These are phyloP conservation scores for Fusarium nurragi DNA, from an alignment of 2,329 filamentous ascomycete genomes.

Conservation along the genomic window DNA sequence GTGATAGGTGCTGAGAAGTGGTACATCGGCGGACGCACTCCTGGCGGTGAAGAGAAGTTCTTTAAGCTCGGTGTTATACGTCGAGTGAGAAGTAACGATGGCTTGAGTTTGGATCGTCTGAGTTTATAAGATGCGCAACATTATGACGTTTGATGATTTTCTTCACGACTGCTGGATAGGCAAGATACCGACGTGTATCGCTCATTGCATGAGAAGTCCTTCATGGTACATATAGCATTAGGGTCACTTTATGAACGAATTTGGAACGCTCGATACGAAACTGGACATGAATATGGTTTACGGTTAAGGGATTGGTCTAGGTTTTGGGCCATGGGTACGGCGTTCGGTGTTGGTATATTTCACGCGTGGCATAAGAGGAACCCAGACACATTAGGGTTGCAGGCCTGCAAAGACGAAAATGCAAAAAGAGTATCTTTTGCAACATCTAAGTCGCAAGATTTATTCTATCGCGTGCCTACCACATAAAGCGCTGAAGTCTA, in stretches of 20 bases:
- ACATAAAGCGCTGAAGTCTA: constrained; percentile 81
- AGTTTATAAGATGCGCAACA: constrained; percentile 67
- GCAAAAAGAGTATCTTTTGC: constrained; percentile 36
- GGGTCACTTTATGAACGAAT: constrained; percentile 8
- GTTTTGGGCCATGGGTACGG: constrained; percentile 21
- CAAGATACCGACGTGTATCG: constrained; percentile 4
- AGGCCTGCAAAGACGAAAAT: constrained; percentile 28
- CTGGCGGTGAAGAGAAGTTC: constrained; percentile 80
- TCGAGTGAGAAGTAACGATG: constrained; percentile 76
- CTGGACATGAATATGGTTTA: constrained; percentile 16
- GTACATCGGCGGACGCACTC: constrained; percentile 82
- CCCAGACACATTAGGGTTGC: constrained; percentile 13
- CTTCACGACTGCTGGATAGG: not conserved
- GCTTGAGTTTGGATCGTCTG: constrained; percentile 77
- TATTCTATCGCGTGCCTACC: constrained; percentile 56
- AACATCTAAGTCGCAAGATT: not conserved
- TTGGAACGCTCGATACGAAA: constrained; percentile 21
- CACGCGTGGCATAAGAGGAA: constrained; percentile 5
- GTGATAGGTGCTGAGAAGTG: constrained; percentile 78
- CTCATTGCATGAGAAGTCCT: constrained; percentile 15
- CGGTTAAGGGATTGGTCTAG: not conserved
- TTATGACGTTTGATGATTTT: not conserved
- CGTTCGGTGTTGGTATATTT: constrained; percentile 28
- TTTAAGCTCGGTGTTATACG: constrained; percentile 83
- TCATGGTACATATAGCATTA: constrained; percentile 23